Conservation (phyloP, 495 filamentous ascomycete species). For the Aspergillus mulundensis region DNA sequence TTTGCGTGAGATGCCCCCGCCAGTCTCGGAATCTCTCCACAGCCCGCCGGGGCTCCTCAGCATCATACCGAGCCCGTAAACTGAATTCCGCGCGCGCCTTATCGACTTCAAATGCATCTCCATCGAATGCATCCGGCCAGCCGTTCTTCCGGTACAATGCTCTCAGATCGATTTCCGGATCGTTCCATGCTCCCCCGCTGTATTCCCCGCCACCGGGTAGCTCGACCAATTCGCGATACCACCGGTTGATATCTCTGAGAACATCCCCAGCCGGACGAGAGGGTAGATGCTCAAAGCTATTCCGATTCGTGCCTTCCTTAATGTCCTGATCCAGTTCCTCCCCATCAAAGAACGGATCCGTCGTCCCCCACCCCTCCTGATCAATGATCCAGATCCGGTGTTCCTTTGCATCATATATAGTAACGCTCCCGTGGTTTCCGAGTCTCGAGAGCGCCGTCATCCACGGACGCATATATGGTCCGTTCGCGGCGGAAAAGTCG, state of each 20-base stretch:
- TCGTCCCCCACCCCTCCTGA: too few species aligned
- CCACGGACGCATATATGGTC: slow-evolving; percentile 9
- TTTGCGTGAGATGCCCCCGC: background rate
- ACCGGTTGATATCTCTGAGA: too few species aligned
- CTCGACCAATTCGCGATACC: too few species aligned
- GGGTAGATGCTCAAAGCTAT: too few species aligned
- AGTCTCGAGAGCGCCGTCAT: slow-evolving; percentile 2
- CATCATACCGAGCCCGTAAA: background rate
- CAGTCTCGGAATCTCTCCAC: too few species aligned
- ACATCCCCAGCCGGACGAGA: too few species aligned
- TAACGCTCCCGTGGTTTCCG: slow-evolving; percentile 8
- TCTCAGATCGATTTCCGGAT: background rate
- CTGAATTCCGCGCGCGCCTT: background rate
- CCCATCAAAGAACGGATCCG: too few species aligned
- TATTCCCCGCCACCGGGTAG: too few species aligned
- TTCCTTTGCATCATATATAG: slow-evolving; percentile 1
- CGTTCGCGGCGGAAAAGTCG: background rate
- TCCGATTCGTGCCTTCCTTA: too few species aligned
- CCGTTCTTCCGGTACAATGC: slow-evolving; percentile 3
- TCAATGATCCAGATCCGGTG: too few species aligned
- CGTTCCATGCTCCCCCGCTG: too few species aligned
- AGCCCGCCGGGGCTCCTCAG: background rate
- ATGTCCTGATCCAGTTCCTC: too few species aligned
- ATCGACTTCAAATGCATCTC: slow-evolving; percentile 1
- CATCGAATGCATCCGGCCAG: slow-evolving; percentile 6